Conservation (phyloP, 2,329 filamentous ascomycete genomes). For the Epichloe aotearoae region DNA sequence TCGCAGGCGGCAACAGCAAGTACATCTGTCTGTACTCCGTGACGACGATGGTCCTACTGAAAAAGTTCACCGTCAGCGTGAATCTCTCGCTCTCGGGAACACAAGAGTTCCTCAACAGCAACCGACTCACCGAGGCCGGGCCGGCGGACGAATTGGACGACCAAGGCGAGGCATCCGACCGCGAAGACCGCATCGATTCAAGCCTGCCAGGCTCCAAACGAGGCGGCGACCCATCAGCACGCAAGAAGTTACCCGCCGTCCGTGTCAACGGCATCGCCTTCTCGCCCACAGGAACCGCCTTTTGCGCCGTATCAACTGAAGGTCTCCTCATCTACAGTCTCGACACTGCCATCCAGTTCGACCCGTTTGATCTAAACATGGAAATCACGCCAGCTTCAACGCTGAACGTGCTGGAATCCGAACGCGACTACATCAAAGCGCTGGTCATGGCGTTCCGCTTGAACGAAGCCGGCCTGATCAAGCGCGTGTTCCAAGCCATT, state of each 20-base stretch:
- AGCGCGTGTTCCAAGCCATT: slow-evolving; percentile 72
- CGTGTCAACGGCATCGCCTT: slow-evolving; percentile 77
- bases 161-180: slow-evolving; percentile 75
- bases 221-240: slow-evolving; percentile 65
- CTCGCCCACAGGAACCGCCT: slow-evolving; percentile 75
- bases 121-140: slow-evolving; percentile 79
- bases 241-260: slow-evolving; percentile 68
- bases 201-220: slow-evolving; percentile 76
- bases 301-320: slow-evolving; percentile 91
- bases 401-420: slow-evolving; percentile 49
- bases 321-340: slow-evolving; percentile 88
- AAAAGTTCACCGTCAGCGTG: slow-evolving; percentile 90
- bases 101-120: slow-evolving; percentile 93
- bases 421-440: slow-evolving; percentile 78
- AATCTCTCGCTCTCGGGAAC: slow-evolving; percentile 94
- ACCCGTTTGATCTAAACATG: slow-evolving; percentile 92
- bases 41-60: slow-evolving; percentile 76
- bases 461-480: slow-evolving; percentile 71
- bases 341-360: slow-evolving; percentile 73
- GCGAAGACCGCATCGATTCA: slow-evolving; percentile 69
- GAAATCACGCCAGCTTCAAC: slow-evolving; percentile 83
- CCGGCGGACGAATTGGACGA: slow-evolving; percentile 76
- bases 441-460: slow-evolving; percentile 95
- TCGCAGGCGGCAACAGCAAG: slow-evolving; percentile 93
- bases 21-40: slow-evolving; percentile 98